These are phyloP conservation scores for Colletotrichum theobromicola DNA, from an alignment of 2,329 filamentous ascomycete genomes.

Conservation along the genomic window DNA sequence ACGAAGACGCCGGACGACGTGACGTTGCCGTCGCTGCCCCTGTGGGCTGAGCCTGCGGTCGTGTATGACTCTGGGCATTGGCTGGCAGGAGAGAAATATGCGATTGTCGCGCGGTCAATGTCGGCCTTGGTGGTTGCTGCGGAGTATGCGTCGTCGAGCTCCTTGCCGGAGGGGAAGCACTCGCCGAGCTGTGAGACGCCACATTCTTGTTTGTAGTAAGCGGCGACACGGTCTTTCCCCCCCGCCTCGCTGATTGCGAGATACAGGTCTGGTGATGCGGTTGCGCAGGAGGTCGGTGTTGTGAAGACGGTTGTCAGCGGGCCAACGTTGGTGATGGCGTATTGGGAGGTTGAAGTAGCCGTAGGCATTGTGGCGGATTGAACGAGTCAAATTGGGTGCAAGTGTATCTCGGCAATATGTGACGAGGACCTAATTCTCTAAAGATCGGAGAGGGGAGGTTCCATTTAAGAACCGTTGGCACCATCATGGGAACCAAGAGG, in stretches of 20 bases:
- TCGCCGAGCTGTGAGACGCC: neutral
- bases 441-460: neutral
- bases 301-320: constrained; percentile 35
- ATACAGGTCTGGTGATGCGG: constrained; percentile 1
- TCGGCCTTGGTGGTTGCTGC: neutral
- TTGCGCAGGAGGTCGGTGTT: constrained; percentile 26
- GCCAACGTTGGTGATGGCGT: constrained; percentile 31
- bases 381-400: neutral
- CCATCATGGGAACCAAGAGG: neutral
- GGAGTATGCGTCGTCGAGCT: neutral
- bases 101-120: neutral
- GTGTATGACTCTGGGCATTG: constrained; percentile 29
- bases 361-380: constrained; percentile 26
- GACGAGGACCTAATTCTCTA: too few species aligned
- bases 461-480: neutral
- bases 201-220: constrained; percentile 8
- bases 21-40: neutral
- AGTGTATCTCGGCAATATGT: neutral
- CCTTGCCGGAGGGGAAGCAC: constrained; percentile 26
- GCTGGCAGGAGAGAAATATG: constrained; percentile 28
- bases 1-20: constrained; percentile 1
- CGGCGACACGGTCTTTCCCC: neutral
- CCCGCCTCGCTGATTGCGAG: neutral
- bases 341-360: constrained; percentile 21
- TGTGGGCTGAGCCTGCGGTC: constrained; percentile 23